These are phyloP conservation scores for Torulaspora gathmanii DNA, from an alignment of 805 yeast species.

Conservation along the genomic window DNA sequence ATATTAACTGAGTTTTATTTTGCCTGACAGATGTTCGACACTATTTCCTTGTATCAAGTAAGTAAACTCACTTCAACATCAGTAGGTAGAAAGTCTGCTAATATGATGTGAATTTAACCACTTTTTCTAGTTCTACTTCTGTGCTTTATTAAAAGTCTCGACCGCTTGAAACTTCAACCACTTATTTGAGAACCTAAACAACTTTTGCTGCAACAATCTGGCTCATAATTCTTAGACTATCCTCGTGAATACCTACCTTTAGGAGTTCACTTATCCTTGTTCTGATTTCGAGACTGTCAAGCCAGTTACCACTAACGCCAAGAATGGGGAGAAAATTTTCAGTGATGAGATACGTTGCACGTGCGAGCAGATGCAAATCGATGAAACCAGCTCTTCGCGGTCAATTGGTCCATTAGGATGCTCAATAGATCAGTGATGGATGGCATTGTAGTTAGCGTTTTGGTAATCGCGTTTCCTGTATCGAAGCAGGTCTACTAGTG, in stretches of 20 bases:
- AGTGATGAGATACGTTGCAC: not conserved
- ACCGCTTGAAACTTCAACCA: not conserved
- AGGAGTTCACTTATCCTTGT: not conserved
- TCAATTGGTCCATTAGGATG: not conserved
- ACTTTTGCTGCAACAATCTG: not conserved
- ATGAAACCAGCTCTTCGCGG: not conserved
- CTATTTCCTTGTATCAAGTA: not conserved
- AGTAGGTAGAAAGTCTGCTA: conserved; percentile 1
- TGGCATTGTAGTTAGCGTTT: not conserved
- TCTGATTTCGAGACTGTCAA: not conserved
- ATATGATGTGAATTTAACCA: not conserved
- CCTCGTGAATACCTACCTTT: not conserved
- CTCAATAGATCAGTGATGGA: too few relatives aligned
- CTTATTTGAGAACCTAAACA: not conserved
- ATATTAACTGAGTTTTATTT: not conserved
- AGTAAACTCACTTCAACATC: not conserved
- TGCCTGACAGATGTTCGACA: not conserved
- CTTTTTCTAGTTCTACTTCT: too few relatives aligned
- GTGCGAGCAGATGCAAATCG: not conserved
- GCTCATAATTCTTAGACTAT: not conserved
- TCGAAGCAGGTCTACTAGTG: not conserved
- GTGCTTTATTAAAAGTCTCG: not conserved
- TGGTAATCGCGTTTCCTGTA: conserved; percentile 1
- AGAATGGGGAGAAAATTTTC: not conserved
- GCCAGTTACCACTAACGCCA: not conserved